Evolutionary conservation across 805 yeast species (phyloP), one percentile per base, ranked within the genome.

Genomic region (Tetrapisispora pingtungensis): DNA sequence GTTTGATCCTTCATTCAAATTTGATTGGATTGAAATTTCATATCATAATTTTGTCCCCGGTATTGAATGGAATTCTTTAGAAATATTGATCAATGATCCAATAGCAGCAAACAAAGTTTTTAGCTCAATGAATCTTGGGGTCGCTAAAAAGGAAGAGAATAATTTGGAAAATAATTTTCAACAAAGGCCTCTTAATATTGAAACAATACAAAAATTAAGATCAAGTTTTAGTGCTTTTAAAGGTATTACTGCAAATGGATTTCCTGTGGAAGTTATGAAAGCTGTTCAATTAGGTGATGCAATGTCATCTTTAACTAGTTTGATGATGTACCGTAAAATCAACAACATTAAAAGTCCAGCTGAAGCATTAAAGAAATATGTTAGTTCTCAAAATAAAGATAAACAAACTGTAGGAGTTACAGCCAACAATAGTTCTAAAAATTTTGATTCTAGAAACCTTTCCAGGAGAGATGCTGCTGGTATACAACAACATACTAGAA

Each of bases 251-350:
- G 71, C 72, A 43, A 74, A 74, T 49, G 95, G 95, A 0, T 61
- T 83, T 5, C 79, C 77, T 44, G 79, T 75, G 42, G 72, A 73
- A 33, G 78, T 84, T 7, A 74, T 84, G 77, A 67, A 90, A 47
- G 70, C 80, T 19, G 63, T 86, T 65, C 90, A 84, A 59, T 76
- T 84, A 4, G 74, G 87, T 35, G 93, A 85, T 60, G 81, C 81
- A 10, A 82, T 87, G 86, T 71, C 87, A 0, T 76, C 77, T 48
- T 69, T 86, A 49, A 73, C 75, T 44, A 78, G 83, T 6, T 64
- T 87, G 44, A 78, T 84, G 78, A 66, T 71, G 10, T 77, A 71
- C 51, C 73, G 84, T 10, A 65, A 68, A 45, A 62, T 71, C 7
- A 67, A 67, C 28, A 69, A 75, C 22, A 68, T 74, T 3, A 61